Conservation (phyloP, 345 rosid species). For the Gossypium anomalum region DNA sequence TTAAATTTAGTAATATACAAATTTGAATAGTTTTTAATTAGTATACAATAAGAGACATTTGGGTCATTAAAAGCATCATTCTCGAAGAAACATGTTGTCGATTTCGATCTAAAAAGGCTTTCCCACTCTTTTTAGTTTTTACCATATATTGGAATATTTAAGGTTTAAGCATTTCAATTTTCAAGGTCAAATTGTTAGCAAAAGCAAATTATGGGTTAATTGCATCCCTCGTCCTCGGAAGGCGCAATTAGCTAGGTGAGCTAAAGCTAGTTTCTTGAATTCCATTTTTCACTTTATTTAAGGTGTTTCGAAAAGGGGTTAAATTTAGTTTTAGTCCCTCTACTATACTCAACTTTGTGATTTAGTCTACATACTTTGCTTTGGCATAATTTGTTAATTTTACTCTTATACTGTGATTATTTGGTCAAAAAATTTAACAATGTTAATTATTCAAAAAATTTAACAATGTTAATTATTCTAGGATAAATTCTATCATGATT, state of each 20-base stretch:
- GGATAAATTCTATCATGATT: no score
- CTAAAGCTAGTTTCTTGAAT: slow-evolving; percentile 9
- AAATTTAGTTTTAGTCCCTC: no score
- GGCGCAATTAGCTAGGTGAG: slow-evolving; percentile 2
- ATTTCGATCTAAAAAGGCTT: slow-evolving; percentile 8
- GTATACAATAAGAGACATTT: not conserved
- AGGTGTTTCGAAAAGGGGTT: not conserved
- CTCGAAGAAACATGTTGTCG: not conserved
- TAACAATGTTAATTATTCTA: no score
- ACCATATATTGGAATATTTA: slow-evolving; percentile 10
- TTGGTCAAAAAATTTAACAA: no score
- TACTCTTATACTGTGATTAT: no score
- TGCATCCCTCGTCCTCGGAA: slow-evolving; percentile 15
- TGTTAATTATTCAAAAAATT: no score
- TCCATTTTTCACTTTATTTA: not conserved
- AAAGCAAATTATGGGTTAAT: slow-evolving; percentile 16
- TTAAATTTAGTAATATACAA: not conserved
- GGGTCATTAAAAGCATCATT: not conserved
- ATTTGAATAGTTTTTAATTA: not conserved
- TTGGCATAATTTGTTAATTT: no score
- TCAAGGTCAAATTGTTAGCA: slow-evolving; percentile 24
- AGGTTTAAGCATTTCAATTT: slow-evolving; percentile 23
- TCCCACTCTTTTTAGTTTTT: not conserved
- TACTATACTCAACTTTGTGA: no score
- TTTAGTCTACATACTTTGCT: no score